Percentiles rank a stretch among this genome's conserved stretches.
Conservation (phyloP, 2,329 filamentous ascomycete genomes). For the Aspergillus sp. region DNA sequence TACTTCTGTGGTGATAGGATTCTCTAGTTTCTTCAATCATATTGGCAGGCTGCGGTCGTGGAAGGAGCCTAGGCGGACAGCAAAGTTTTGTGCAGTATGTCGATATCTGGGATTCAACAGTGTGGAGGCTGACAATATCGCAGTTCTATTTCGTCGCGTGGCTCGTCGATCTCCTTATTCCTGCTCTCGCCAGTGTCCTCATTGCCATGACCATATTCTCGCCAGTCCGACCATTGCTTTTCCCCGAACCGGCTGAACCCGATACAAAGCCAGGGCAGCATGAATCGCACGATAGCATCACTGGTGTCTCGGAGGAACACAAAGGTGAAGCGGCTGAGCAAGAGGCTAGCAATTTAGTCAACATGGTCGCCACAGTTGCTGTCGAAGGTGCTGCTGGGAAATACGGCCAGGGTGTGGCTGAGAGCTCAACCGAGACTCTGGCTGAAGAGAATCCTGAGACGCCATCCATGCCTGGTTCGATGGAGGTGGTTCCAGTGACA, state of each 20-base stretch:
- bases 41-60: constrained; percentile 70
- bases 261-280: constrained; percentile 54
- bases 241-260: constrained; percentile 70
- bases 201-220: constrained; percentile 63
- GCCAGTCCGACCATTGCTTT: constrained; percentile 55
- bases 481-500: constrained; percentile 22
- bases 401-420: constrained; percentile 59
- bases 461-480: not conserved
- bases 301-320: constrained; percentile 71
- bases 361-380: constrained; percentile 64
- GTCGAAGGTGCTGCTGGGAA: constrained; percentile 70
- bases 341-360: constrained; percentile 74
- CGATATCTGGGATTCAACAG: not conserved
- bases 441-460: not conserved
- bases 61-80: constrained; percentile 64
- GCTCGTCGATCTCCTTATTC: constrained; percentile 63
- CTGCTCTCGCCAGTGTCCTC: constrained; percentile 51
- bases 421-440: constrained; percentile 32
- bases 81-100: constrained; percentile 55
- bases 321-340: constrained; percentile 78
- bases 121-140: not conserved
- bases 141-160: constrained; percentile 59
- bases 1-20: constrained; percentile 65
- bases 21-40: constrained; percentile 65
- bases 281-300: constrained; percentile 57